These are phyloP conservation scores for Collybia sordida DNA, from an alignment of 768 basidiomycete genomes.

Conservation along the genomic window DNA sequence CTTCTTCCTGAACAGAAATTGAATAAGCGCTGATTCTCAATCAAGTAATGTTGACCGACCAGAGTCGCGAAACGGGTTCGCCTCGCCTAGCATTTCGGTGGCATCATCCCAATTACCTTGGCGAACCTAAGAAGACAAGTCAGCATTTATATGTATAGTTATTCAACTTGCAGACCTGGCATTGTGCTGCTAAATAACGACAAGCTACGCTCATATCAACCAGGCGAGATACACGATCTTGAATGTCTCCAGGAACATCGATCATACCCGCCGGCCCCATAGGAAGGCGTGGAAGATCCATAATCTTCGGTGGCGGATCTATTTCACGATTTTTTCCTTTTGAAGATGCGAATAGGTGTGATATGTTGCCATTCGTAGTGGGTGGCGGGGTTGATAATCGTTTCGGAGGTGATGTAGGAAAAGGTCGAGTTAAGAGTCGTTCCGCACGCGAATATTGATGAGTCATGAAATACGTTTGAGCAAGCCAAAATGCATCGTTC, in stretches of 20 bases:
- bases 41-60: slow-evolving; percentile 36
- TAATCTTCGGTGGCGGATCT: slow-evolving; percentile 30
- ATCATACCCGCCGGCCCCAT: slow-evolving; percentile 73
- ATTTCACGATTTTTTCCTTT: slow-evolving; percentile 70
- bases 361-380: slow-evolving; percentile 41
- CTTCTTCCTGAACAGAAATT: slow-evolving; percentile 45
- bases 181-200: slow-evolving; percentile 94
- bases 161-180: slow-evolving; percentile 55
- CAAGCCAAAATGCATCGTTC: slow-evolving; percentile 99
- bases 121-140: slow-evolving; percentile 47
- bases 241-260: slow-evolving; percentile 63
- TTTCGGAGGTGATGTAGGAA: slow-evolving; percentile 54
- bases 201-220: slow-evolving; percentile 96
- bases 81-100: slow-evolving; percentile 89
- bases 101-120: slow-evolving; percentile 94
- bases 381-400: slow-evolving; percentile 29
- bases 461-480: slow-evolving; percentile 95
- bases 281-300: slow-evolving; percentile 55
- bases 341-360: slow-evolving; percentile 23
- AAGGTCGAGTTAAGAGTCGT: slow-evolving; percentile 84
- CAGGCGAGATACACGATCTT: slow-evolving; percentile 68
- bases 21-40: not conserved
- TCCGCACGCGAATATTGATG: slow-evolving; percentile 95
- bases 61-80: slow-evolving; percentile 81
- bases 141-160: slow-evolving; percentile 8